Percentiles rank a stretch among this genome's conserved stretches.
Conservation (phyloP, 345 rosid genomes). For the Arabidopsis suecica region DNA sequence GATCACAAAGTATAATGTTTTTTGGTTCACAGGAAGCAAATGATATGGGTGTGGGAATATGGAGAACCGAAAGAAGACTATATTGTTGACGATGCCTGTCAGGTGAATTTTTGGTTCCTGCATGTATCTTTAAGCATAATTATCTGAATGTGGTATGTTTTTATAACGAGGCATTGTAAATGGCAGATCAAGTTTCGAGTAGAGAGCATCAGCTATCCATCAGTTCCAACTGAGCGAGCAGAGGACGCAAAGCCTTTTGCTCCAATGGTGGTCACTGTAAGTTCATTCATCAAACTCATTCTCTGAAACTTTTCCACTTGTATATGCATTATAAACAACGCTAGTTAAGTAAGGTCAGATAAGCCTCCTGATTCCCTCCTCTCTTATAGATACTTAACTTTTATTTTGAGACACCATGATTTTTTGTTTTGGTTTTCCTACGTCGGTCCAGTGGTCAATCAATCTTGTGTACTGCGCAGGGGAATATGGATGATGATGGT, state of each 20-base stretch:
- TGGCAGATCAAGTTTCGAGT: constrained; percentile 81
- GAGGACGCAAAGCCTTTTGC: constrained; percentile 79
- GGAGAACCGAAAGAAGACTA: constrained; percentile 40
- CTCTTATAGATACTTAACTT: background rate
- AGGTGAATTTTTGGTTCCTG: constrained; percentile 49
- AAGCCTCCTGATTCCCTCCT: constrained; percentile 2
- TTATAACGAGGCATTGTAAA: constrained; percentile 27
- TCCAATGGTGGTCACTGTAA: constrained; percentile 84
- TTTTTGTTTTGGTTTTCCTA: background rate
- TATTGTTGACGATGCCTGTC: constrained; percentile 64
- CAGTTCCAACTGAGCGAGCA: constrained; percentile 68
- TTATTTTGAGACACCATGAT: background rate
- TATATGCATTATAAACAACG: background rate
- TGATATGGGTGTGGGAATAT: constrained; percentile 77
- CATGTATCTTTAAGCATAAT: background rate
- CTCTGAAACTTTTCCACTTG: background rate
- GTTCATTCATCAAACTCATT: constrained; percentile 40
- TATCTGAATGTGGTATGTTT: background rate
- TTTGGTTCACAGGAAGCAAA: constrained; percentile 55
- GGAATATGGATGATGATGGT: constrained; percentile 70
- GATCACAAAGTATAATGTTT: background rate
- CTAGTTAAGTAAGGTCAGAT: background rate
- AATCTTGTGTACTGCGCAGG: constrained; percentile 55
- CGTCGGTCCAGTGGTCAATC: background rate
- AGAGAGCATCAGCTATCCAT: constrained; percentile 57